Evolutionary conservation across 1,284 basidiomycete species (phyloP).

Genomic region (Apiotrichum montevideense): DNA sequence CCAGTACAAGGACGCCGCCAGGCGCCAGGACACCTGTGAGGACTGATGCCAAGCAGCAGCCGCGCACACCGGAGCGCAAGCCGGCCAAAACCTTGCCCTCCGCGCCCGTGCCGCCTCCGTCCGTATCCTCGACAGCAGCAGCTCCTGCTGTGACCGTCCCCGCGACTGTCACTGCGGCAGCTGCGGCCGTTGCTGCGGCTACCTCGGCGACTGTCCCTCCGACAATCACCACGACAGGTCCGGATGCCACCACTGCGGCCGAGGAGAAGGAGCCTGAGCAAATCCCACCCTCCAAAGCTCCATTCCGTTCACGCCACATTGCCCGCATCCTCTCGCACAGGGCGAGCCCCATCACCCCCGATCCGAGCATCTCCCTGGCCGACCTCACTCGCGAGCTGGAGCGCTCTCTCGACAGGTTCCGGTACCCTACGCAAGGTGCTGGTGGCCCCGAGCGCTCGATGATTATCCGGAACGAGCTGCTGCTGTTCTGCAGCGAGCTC

Average conservation of each 20-base stretch:
- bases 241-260: slow-evolving; percentile 3
- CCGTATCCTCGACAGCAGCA: neutral
- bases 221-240: neutral
- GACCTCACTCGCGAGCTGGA: slow-evolving; percentile 31
- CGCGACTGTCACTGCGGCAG: neutral
- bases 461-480: slow-evolving; percentile 39
- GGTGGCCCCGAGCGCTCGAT: slow-evolving; percentile 36
- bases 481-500: slow-evolving; percentile 38
- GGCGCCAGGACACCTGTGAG: neutral
- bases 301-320: slow-evolving; percentile 11
- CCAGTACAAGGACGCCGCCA: too few relatives aligned
- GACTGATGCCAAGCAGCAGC: neutral
- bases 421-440: slow-evolving; percentile 20
- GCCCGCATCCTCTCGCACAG: slow-evolving; percentile 2
- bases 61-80: neutral
- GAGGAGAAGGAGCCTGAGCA: slow-evolving; percentile 8
- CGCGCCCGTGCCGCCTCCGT: neutral
- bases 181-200: neutral
- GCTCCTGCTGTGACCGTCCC: neutral
- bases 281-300: slow-evolving; percentile 12
- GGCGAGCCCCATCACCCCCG: slow-evolving; percentile 21
- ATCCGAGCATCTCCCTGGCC: slow-evolving; percentile 20
- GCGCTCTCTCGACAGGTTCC: slow-evolving; percentile 23
- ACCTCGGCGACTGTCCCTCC: neutral
- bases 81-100: neutral